Evolutionary conservation across 768 basidiomycete genomes (phyloP), one percentile per base, ranked within the genome.

Genomic region (Boletus reticulatus): DNA sequence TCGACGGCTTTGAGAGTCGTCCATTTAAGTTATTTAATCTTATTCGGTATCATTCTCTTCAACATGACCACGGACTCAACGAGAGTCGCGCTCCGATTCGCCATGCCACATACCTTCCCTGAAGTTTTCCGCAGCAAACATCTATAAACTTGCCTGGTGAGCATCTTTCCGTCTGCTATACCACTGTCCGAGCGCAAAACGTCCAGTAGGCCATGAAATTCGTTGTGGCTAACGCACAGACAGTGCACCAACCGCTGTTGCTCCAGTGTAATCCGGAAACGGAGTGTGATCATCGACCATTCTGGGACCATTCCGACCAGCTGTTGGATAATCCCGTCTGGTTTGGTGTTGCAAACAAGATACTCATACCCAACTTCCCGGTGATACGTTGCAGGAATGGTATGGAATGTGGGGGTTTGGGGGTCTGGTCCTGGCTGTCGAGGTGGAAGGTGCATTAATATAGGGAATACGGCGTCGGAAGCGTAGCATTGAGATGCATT

Each of bases 221-320:
- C 24, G 82, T 92, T 4, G 92, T 92, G 0, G 92, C 92, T 3
- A 90, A 96, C 92, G 5, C 89, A 19, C 24, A 95, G 24, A 39
- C 36, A 67, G 88, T 92, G 49, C 84, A 95, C 69, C 80, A 34
- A 94, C 4, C 80, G 87, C 66, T 88, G 87, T 0, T 81, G 88
- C 67, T 88, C 87, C 0, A 73, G 74, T 7, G 84, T 87, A 9
- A 76, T 85, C 27, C 76, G 80, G 4, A 77, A 76, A 36, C 71
- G 94, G 53, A 89, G 86, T 61, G 69, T 74, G 32, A 84, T 94
- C 62, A 83, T 95, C 58, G 19, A 37, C 31, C 7, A 9, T 38
- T 24, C 56, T 58, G 10, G 12, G 79, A 57, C 73, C 74, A 75
- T 67, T 31, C 29, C 13, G 22, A 38, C 36, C 3, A 10, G 29